Evolutionary conservation across 371 early-diverging fungal species (phyloP).

Genomic region (Apophysomyces trapeziformis): DNA sequence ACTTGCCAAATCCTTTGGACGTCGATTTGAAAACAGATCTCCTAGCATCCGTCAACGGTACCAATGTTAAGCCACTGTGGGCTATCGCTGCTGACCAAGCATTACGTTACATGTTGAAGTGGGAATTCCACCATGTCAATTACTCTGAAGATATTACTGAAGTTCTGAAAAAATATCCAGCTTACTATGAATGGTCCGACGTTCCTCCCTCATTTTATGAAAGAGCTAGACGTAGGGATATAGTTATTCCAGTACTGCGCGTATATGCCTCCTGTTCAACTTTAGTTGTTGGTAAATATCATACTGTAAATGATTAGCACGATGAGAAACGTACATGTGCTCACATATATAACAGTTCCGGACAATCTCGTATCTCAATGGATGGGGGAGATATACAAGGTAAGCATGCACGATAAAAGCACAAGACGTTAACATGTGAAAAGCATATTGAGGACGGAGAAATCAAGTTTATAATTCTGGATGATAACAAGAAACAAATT

Average conservation of each 20-base stretch:
- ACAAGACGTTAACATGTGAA: neutral
- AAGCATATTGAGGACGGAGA: constrained; percentile 60
- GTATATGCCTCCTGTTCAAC: constrained; percentile 67
- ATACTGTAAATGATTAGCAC: neutral
- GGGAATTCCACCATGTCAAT: constrained; percentile 36
- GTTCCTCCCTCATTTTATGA: constrained; percentile 24
- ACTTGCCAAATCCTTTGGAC: constrained; percentile 41
- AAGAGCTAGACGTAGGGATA: constrained; percentile 24
- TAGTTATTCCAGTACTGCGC: constrained; percentile 30
- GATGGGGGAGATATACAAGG: constrained; percentile 74
- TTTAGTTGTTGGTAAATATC: constrained; percentile 55
- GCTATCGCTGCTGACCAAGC: constrained; percentile 42
- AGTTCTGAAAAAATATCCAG: constrained; percentile 40
- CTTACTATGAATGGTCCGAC: constrained; percentile 51
- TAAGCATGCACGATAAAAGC: constrained; percentile 12
- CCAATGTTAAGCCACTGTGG: constrained; percentile 28
- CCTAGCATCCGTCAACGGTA: constrained; percentile 11
- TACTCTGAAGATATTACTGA: constrained; percentile 19
- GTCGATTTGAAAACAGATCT: constrained; percentile 37
- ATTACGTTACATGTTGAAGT: constrained; percentile 44
- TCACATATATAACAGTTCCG: constrained; percentile 54
- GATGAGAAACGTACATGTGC: neutral
- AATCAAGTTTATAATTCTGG: constrained; percentile 50
- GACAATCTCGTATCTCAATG: constrained; percentile 78
- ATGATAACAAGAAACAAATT: constrained; percentile 46